Conservation (phyloP, 495 filamentous ascomycete genomes). For the Lophiotrema nucula region DNA sequence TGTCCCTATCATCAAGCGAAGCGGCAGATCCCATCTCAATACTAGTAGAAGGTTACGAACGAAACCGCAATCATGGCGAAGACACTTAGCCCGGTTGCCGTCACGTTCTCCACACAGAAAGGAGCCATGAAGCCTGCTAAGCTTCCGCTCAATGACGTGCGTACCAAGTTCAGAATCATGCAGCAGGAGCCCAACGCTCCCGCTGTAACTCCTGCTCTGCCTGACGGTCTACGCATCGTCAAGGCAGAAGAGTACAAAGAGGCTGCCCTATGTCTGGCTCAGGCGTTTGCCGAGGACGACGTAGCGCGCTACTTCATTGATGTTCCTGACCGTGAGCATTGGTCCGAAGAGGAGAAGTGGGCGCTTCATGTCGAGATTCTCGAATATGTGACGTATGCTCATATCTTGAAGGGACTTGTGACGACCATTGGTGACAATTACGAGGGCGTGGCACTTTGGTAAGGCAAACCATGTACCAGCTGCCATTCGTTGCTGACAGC, state of each 20-base stretch:
- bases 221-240: constrained; percentile 54
- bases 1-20: constrained; percentile 32
- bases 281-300: constrained; percentile 73
- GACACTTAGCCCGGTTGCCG: constrained; percentile 39
- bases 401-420: constrained; percentile 67
- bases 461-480: constrained; percentile 38
- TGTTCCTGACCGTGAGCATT: constrained; percentile 60
- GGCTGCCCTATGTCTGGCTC: constrained; percentile 65
- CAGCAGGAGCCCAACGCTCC: constrained; percentile 19
- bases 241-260: constrained; percentile 61
- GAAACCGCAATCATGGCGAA: constrained; percentile 42
- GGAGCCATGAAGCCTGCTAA: constrained; percentile 20
- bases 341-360: constrained; percentile 65
- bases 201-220: constrained; percentile 2
- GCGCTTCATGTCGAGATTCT: constrained; percentile 70
- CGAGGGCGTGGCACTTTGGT: constrained; percentile 77
- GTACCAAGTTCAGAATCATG: constrained; percentile 21
- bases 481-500: constrained; percentile 2
- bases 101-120: constrained; percentile 37
- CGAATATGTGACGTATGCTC: constrained; percentile 69
- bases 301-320: constrained; percentile 70
- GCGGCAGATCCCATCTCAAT: constrained; percentile 36
- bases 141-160: constrained; percentile 26
- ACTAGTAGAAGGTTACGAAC: constrained; percentile 32
- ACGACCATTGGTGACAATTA: constrained; percentile 72